These are phyloP conservation scores for Hanseniaspora hatyaiensis DNA, from an alignment of 805 yeast genomes.

Conservation along the genomic window DNA sequence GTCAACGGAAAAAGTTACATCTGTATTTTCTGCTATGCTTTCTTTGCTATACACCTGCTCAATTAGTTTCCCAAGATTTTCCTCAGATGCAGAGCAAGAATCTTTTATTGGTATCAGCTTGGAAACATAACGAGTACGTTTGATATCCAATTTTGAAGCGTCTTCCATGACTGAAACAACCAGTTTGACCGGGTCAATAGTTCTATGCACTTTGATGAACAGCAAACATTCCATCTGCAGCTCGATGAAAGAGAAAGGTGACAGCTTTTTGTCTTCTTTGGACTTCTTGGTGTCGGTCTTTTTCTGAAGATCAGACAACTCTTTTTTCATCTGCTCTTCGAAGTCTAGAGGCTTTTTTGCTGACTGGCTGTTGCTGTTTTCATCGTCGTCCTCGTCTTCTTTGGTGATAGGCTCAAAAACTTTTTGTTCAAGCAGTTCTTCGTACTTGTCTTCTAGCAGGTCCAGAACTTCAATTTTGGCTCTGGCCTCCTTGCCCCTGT, in stretches of 20 bases:
- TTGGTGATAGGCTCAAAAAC: conserved; percentile 21
- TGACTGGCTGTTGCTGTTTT: too few species aligned
- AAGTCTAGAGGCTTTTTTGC: conserved; percentile 41
- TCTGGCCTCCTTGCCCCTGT: conserved; percentile 62
- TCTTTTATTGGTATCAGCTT: conserved; percentile 67
- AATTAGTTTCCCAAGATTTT: conserved; percentile 53
- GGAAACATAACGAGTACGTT: conserved; percentile 62
- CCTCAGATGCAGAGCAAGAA: conserved; percentile 61
- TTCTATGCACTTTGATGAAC: conserved; percentile 68
- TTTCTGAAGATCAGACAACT: conserved; percentile 50
- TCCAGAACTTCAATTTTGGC: conserved; percentile 63
- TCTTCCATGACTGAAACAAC: conserved; percentile 56
- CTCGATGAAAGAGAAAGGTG: conserved; percentile 41
- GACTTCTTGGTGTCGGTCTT: conserved; percentile 26
- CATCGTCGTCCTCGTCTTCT: conserved; percentile 18
- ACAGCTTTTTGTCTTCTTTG: conserved; percentile 34
- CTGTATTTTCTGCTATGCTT: conserved; percentile 41
- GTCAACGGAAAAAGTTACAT: conserved; percentile 60
- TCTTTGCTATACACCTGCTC: conserved; percentile 51
- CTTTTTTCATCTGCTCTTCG: conserved; percentile 66
- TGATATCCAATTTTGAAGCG: conserved; percentile 33
- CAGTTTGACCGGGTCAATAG: conserved; percentile 65
- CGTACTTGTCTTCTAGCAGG: conserved; percentile 44
- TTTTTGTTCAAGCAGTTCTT: conserved; percentile 30
- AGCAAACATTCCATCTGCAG: conserved; percentile 73